Evolutionary conservation across 257 asterid genomes (phyloP).

Genomic region (Solanum habrochaites): DNA sequence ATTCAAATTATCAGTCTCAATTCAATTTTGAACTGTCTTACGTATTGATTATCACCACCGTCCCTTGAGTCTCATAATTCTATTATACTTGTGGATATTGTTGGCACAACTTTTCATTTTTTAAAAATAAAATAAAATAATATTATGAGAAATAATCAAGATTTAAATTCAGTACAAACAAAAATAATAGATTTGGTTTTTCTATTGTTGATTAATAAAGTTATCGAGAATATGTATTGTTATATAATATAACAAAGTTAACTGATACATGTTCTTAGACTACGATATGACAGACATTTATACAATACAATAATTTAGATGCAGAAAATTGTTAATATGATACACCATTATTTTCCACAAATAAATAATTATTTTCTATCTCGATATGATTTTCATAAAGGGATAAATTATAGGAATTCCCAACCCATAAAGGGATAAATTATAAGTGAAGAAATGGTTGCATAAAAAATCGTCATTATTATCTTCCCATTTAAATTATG

Average conservation of each 20-base stretch:
- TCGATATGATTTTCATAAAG: background rate
- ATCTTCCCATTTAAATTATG: background rate
- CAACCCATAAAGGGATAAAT: background rate
- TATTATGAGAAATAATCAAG: background rate
- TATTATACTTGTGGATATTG: background rate
- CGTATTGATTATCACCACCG: background rate
- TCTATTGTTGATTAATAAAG: background rate
- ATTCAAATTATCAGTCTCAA: too few relatives aligned
- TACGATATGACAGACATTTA: background rate
- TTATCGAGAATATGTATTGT: background rate
- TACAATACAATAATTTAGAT: background rate
- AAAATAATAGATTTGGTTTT: background rate
- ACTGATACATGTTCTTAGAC: background rate
- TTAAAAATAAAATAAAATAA: too few relatives aligned
- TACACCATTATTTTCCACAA: background rate
- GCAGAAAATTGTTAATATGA: accelerated
- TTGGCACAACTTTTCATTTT: background rate
- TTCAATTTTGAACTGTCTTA: too few relatives aligned
- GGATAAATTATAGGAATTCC: background rate
- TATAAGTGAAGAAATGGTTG: background rate
- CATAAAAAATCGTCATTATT: background rate
- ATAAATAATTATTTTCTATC: too few relatives aligned
- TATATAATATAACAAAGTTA: background rate
- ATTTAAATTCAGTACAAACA: background rate
- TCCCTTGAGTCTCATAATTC: background rate